Base-by-base conservation (phyloP, 164 flowering plant species). In the Magnolia sinica region DNA sequence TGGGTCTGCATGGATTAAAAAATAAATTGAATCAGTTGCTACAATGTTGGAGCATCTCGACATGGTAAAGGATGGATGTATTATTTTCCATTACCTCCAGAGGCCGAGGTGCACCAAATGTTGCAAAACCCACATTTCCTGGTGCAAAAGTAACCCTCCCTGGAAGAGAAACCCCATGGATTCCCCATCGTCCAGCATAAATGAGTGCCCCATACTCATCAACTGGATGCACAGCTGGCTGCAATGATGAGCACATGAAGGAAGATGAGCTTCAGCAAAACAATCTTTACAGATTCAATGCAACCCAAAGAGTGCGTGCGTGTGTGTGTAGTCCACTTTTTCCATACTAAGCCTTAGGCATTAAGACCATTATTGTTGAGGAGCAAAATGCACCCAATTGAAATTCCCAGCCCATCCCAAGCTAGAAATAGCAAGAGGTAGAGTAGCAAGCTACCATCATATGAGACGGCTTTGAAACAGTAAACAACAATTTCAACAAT, bases 21-120 rank as follows among this genome's bases (percentile, higher is more conserved):
- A 29, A 73, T 16, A 64, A 22, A 31, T 20, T 10, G 31, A 7
- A 20, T 49, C 8, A 64, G 69, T 29, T 24, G 22, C 29, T n/a
- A 64, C 9, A 7, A 20, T 45, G 8, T n/a, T 37, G 20, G 13
- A 68, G 14, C 50, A n/a, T 11, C 50, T 20, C n/a, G 50, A 11
- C 20, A 76, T 9, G n/a, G 66, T 49, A 24, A 8, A 58, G 13
- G 67, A 9, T 2, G 16, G 19, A 8, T 3, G 66, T 22, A 70
- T 18, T 9, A 3, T 16, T 75, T 75, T 55, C 64, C 71, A 76
- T 63, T 78, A 91, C 98, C 91, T 92, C 93, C 90, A 89, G 82
- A 6, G 99, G 99, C 0, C 99, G 93, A 19, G 99, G 91, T 73
- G 98, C 96, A 81, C 99, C 98, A 91, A 93, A 95, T 65, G 97